Conservation (phyloP, 108 stramenopile genomes). For the Cyclotella kingstonii region DNA sequence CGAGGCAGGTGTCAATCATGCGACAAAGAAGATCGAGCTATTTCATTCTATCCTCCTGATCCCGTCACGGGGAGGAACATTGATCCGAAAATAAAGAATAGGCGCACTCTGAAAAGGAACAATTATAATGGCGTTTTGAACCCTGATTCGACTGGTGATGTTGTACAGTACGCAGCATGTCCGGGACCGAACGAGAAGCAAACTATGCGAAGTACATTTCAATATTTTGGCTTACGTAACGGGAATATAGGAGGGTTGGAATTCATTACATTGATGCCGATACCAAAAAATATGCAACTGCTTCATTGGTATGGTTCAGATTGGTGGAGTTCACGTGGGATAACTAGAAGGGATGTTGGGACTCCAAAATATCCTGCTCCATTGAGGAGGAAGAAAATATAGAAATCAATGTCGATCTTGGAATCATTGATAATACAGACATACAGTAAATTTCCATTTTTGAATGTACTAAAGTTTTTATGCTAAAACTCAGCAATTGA, state of each 20-base stretch:
- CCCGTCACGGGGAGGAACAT: slow-evolving; percentile 50
- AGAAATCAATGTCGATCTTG: no score
- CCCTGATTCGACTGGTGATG: slow-evolving; percentile 55
- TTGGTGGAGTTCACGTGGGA: slow-evolving; percentile 56
- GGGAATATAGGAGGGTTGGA: slow-evolving; percentile 58
- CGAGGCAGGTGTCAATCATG: slow-evolving; percentile 48
- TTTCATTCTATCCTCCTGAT: slow-evolving; percentile 62
- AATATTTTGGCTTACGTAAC: slow-evolving; percentile 63
- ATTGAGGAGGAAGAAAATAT: no score
- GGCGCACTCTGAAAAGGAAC: slow-evolving; percentile 37
- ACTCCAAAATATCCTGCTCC: slow-evolving; percentile 63
- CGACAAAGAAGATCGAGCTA: slow-evolving; percentile 59
- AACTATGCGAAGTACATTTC: slow-evolving; percentile 67
- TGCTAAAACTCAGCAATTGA: no score
- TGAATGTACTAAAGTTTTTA: no score
- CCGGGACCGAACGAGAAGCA: slow-evolving; percentile 62
- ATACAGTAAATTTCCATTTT: no score
- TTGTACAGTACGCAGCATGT: slow-evolving; percentile 63
- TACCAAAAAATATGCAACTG: slow-evolving; percentile 62
- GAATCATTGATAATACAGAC: no score
- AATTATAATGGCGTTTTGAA: slow-evolving; percentile 76
- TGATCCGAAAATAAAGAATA: slow-evolving; percentile 31
- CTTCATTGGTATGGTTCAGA: slow-evolving; percentile 69
- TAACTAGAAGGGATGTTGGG: slow-evolving; percentile 58
- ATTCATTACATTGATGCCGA: slow-evolving; percentile 50